Evolutionary conservation across 306 rosid genomes (phyloP), one percentile per base, ranked within the genome.

Genomic region (Crotalaria pallida): DNA sequence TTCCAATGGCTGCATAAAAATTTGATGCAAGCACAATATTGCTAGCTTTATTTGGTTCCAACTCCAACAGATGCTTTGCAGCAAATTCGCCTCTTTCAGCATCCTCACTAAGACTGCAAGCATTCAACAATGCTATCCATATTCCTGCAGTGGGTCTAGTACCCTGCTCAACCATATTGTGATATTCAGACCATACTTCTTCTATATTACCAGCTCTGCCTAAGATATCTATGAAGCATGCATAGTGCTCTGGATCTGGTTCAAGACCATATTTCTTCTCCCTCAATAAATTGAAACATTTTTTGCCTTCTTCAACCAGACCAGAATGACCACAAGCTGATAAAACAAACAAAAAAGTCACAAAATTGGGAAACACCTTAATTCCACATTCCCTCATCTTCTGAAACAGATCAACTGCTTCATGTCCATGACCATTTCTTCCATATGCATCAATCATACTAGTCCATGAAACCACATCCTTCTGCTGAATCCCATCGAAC

Each of bases 401-500:
- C 75, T 63, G 77, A 79, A 83, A 87, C 43, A 83, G 70, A 73
- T 55, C 27, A 11, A 77, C 18, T 67, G 89, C 87, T 82, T 80
- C 79, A 16, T 55, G 29, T 22, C 89, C 89, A 34, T 45, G 52
- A 1, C 92, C 92, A 57, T 78, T 75, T 36, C 78, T 69, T 49
- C 89, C 89, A 76, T 78, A 87, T 9, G 86, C 89, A 75, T 76
- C 82, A 11, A 85, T 81, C 89, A 87, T 85, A 55, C 78, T 78
- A 15, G 88, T 85, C 89, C 88, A 87, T 2, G 89, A 80, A 80
- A 83, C 64, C 38, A 85, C 89, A 77, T 81, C 72, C 77, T 81
- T 84, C 8, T 49, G 68, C 74, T 21, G 22, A 67, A 82, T 77
- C 52, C 79, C 65, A 49, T 84, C 65, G 40, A 87, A 82, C 76